Percentiles rank a stretch among this genome's conserved stretches.
These are phyloP conservation scores for Candida lessepsii DNA, from an alignment of 805 yeast species.

Conservation along the genomic window DNA sequence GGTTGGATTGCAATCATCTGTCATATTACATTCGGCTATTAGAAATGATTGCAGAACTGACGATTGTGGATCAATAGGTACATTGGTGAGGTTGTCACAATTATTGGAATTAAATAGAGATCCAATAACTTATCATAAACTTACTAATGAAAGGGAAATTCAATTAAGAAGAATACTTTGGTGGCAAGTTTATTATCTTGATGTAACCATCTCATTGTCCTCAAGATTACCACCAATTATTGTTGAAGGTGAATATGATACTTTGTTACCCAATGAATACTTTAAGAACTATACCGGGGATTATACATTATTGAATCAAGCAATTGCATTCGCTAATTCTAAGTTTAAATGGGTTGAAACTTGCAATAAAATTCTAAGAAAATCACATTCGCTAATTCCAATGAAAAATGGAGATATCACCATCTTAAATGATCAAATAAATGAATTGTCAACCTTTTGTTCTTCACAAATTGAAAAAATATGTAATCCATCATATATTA, in stretches of 20 bases:
- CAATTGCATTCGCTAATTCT: constrained; percentile 13
- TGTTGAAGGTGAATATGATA: constrained; percentile 14
- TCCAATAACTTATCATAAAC: constrained; percentile 11
- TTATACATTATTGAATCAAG: constrained; percentile 10
- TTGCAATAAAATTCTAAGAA: constrained; percentile 12
- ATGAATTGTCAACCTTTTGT: constrained; percentile 11
- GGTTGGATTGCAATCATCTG: constrained; percentile 12
- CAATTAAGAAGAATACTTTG: constrained; percentile 15
- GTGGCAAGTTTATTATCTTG: constrained; percentile 16
- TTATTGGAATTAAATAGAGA: constrained; percentile 15
- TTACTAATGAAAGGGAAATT: constrained; percentile 7
- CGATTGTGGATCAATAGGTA: constrained; percentile 16
- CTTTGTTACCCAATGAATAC: constrained; percentile 14
- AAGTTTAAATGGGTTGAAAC: constrained; percentile 15
- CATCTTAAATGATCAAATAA: constrained; percentile 1
- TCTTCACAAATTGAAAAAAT: constrained; percentile 10
- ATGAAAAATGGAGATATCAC: not conserved
- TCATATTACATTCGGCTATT: constrained; percentile 14
- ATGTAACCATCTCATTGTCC: constrained; percentile 13
- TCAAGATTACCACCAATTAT: constrained; percentile 15
- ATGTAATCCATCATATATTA: constrained; percentile 2
- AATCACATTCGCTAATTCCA: not conserved
- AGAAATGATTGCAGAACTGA: constrained; percentile 15
- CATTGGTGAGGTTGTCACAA: constrained; percentile 14
- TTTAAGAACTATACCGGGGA: constrained; percentile 4